These are phyloP conservation scores for Emericellopsis atlantica DNA, from an alignment of 2,329 filamentous ascomycete species.

Conservation along the genomic window DNA sequence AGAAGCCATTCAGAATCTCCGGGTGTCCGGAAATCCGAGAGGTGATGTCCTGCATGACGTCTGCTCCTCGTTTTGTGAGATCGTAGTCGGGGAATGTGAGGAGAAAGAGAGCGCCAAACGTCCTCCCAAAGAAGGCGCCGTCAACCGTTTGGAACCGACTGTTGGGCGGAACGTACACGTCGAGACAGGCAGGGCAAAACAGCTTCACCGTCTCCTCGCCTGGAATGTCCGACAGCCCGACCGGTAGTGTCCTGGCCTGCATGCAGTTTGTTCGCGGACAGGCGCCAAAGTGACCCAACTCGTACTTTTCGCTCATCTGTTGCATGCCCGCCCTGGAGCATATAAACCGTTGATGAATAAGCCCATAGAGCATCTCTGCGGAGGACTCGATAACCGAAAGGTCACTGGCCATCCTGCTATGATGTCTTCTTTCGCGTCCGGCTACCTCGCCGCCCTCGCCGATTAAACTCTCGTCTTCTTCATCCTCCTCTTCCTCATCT, in stretches of 20 bases:
- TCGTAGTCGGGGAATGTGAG: constrained; percentile 98
- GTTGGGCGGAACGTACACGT: constrained; percentile 95
- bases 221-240: constrained; percentile 87
- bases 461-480: constrained; percentile 52
- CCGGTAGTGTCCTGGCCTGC: constrained; percentile 78
- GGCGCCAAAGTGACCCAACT: constrained; percentile 87
- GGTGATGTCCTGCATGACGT: constrained; percentile 32
- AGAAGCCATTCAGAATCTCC: constrained; percentile 69
- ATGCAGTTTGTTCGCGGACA: constrained; percentile 94
- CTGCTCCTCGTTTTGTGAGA: constrained; percentile 57
- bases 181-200: constrained; percentile 91
- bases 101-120: constrained; percentile 92
- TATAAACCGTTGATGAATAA: constrained; percentile 98
- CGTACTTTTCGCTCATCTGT: constrained; percentile 99
- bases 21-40: constrained; percentile 27
- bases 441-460: constrained; percentile 46
- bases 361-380: constrained; percentile 93
- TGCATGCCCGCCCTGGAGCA: constrained; percentile 93
- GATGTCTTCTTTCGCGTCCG: constrained; percentile 56
- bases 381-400: constrained; percentile 92
- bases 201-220: constrained; percentile 97
- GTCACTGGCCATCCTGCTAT: constrained; percentile 79
- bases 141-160: constrained; percentile 95
- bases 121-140: constrained; percentile 95
- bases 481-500: constrained; percentile 68